A percentile compares a stretch with the other conserved stretches of the same genome.
phyloP scores from a whole-genome alignment of 768 basidiomycete species.

The Chalciporus sphaerocephalus region DNA sequence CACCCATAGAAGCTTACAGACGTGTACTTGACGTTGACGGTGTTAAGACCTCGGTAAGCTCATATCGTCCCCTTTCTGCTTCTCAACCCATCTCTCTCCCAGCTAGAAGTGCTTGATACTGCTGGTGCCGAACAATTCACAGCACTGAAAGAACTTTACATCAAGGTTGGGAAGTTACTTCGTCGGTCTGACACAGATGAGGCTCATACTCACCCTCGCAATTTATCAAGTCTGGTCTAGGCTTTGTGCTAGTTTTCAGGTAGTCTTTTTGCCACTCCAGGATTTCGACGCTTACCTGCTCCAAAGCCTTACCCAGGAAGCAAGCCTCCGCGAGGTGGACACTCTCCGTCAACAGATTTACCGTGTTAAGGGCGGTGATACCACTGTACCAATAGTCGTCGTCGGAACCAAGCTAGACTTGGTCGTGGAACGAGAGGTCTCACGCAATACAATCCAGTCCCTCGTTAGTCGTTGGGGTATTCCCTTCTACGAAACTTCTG shows the following conservation, averaged over 20 bases:
- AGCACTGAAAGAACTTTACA: constrained; percentile 75
- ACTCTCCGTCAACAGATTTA: constrained; percentile 77
- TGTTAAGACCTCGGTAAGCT: constrained; percentile 51
- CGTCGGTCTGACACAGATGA: neutral
- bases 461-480: constrained; percentile 63
- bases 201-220: neutral
- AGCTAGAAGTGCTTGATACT: constrained; percentile 81
- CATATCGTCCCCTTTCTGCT: constrained; percentile 4
- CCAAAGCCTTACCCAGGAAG: constrained; percentile 72
- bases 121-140: constrained; percentile 86
- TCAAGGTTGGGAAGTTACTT: constrained; percentile 47
- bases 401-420: constrained; percentile 87
- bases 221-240: constrained; percentile 52
- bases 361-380: constrained; percentile 69
- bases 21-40: constrained; percentile 64
- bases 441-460: constrained; percentile 55
- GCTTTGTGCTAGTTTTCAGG: constrained; percentile 85
- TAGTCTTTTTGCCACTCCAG: constrained; percentile 15
- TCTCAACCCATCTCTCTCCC: constrained; percentile 13
- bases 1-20: constrained; percentile 61
- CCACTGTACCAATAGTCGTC: constrained; percentile 70
- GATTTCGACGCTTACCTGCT: neutral
- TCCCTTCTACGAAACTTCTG: constrained; percentile 86
- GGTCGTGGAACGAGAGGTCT: constrained; percentile 75
- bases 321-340: constrained; percentile 75